Base-by-base conservation (phyloP, 495 filamentous ascomycete genomes). In the Niebla homalea region DNA sequence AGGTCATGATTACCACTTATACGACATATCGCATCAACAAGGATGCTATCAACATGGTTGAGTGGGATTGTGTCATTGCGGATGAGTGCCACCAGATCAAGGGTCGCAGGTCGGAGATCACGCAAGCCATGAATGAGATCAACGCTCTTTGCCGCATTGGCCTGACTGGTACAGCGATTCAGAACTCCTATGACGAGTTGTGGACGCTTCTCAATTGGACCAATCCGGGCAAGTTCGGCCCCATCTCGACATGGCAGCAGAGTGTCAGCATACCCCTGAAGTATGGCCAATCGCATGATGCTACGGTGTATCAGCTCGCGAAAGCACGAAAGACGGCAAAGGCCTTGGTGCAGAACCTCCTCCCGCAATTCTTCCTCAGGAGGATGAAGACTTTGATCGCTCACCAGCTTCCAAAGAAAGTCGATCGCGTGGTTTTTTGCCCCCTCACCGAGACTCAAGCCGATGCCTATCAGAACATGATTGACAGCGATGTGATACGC, bases 171-270 rank as follows among this genome's bases (percentile, higher is more conserved):
- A 98, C 92, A 5, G 93, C 93, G 8, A 96, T 98, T 16, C 92
- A 98, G 53, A 98, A 98, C 62, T 90, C 88, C 56, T 98, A 98
- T 62, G 87, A 95, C 59, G 93, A 98, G 64, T 75, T 98, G 1
- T 98, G 92, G 92, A 92, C 88, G 3, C 71, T 98, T 3, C 69
- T 98, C 12, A 96, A 97, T 65, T 98, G 92, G 92, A 88, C 89
- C 1, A 94, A 94, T 58, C 92, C 92, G 1, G 93, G 92, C 0
- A 69, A 75, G 35, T 81, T 96, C 53, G 92, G 92, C 2, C 83
- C 87, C 0, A 66, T 85, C 10, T 70, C 72, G 15, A 79, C 81
- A 18, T 98, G 92, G 92, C 84, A 78, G 57, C 70, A 72, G 25
- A 74, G 75, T 43, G 87, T 98, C 50, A 79, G 82, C 26, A 72